Evolutionary conservation across 495 filamentous ascomycete species (phyloP), one percentile per base, ranked within the genome.

Genomic region (Darksidea phi): DNA sequence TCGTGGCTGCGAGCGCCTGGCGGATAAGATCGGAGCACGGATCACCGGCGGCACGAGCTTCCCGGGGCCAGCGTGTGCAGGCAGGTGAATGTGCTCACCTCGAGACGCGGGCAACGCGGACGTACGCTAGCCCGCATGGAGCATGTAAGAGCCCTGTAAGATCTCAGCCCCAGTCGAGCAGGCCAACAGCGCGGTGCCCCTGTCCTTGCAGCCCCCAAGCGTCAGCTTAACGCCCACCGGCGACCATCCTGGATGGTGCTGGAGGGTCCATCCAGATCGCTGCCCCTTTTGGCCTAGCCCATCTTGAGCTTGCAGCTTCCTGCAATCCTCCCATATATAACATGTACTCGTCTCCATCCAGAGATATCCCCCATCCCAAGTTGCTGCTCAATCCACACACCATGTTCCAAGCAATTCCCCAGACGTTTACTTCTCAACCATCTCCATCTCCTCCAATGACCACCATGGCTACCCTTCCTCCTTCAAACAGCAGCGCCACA

Each of bases 331-430:
- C 54, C 59, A 43, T 62, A 59, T 67, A 67, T 67, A 62, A 63
- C 47, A 43, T 20, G 13, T 15, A 36, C n/a, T 48, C 17, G 20
- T 67, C 41, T 61, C 48, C 55, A 15, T 42, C 54, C 56, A 56
- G 57, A 37, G 54, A 47, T 49, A 12, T 36, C 21, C 46, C 28
- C 20, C 48, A 63, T 41, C 34, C 43, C 54, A 43, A 55, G 50
- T 32, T 21, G 23, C 37, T 52, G 54, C 18, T 55, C 34, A 18
- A 24, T 53, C 41, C 42, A 38, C 7, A 21, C 51, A 63, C 12
- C 48, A 67, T 67, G 64, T 59, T 67, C 36, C 59, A 67, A 55
- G 64, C 43, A n/a, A 17, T 56, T 12, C 63, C 49, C 23, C 63
- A 60, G 24, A 41, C 49, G 15, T 63, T 50, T 46, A 12, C 54